These are phyloP conservation scores for Peltaster fructicola DNA, from an alignment of 2,329 filamentous ascomycete genomes.

Conservation along the genomic window DNA sequence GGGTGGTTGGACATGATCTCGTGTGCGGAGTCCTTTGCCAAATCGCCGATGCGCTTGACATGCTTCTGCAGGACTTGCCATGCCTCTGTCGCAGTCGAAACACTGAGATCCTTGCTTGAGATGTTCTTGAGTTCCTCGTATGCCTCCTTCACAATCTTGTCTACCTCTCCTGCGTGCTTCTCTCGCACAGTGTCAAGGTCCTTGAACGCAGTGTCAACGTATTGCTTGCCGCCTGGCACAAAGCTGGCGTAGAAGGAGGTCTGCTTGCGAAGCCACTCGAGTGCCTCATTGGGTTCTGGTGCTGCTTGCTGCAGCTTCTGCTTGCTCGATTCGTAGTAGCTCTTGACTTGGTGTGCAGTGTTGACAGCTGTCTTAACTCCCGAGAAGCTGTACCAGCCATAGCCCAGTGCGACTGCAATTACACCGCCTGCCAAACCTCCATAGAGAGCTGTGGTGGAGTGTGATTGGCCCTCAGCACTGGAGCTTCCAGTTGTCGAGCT, in stretches of 20 bases:
- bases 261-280: conserved; percentile 46
- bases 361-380: conserved; percentile 31
- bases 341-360: conserved; percentile 37
- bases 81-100: conserved; percentile 43
- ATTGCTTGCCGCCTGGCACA: conserved; percentile 51
- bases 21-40: conserved; percentile 43
- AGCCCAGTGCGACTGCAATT: conserved; percentile 30
- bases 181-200: conserved; percentile 50
- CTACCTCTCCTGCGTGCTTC: conserved; percentile 52
- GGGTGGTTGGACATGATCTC: conserved; percentile 61
- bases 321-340: conserved; percentile 42
- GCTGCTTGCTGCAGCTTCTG: conserved; percentile 36
- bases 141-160: conserved; percentile 47
- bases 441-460: conserved; percentile 24
- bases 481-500: conserved; percentile 3
- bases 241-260: conserved; percentile 52
- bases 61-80: conserved; percentile 47
- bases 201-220: conserved; percentile 52
- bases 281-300: conserved; percentile 48
- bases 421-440: conserved; percentile 34
- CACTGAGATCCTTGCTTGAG: conserved; percentile 37
- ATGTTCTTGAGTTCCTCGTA: conserved; percentile 49
- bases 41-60: conserved; percentile 38
- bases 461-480: conserved; percentile 11
- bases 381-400: conserved; percentile 37